Conservation (phyloP, 2,329 filamentous ascomycete genomes). For the Thielaviopsis euricoi region DNA sequence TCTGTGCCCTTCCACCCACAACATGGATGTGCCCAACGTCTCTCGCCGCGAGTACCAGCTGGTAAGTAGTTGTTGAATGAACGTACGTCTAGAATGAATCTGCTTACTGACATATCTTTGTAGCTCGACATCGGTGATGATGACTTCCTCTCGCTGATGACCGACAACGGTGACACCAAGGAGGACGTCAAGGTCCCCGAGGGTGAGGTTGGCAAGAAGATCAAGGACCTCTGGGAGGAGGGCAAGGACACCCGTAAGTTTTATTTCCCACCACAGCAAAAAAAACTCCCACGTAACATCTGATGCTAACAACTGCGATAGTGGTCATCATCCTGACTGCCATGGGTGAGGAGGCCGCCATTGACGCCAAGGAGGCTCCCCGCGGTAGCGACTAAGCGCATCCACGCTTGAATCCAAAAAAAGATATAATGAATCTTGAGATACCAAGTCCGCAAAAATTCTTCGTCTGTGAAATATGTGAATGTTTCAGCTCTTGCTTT, state of each 20-base stretch:
- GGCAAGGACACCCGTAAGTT: conserved; percentile 86
- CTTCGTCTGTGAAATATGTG: not conserved
- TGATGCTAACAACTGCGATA: conserved; percentile 36
- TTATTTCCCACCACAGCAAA: not conserved
- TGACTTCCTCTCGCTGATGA: conserved; percentile 87
- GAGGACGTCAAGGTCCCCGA: conserved; percentile 92
- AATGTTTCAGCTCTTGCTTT: not conserved
- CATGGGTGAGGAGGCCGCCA: conserved; percentile 87
- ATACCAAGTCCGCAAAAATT: conserved; percentile 6
- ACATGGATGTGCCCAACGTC: conserved; percentile 97
- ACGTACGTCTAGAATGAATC: not conserved
- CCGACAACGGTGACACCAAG: conserved; percentile 71
- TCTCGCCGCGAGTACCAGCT: conserved; percentile 81
- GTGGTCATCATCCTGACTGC: conserved; percentile 68
- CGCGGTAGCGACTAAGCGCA: conserved; percentile 13
- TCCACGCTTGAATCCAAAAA: conserved; percentile 10
- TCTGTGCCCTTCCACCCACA: conserved; percentile 91
- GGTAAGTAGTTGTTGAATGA: conserved; percentile 39
- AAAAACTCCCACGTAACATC: not conserved
- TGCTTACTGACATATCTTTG: not conserved
- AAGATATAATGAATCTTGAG: conserved; percentile 13
- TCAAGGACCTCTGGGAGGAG: conserved; percentile 67
- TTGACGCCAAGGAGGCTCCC: conserved; percentile 90
- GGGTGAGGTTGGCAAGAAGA: conserved; percentile 74
- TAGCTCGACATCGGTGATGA: conserved; percentile 90